Evolutionary conservation across 257 asterid genomes (phyloP).

Genomic region (Salvia splendens): DNA sequence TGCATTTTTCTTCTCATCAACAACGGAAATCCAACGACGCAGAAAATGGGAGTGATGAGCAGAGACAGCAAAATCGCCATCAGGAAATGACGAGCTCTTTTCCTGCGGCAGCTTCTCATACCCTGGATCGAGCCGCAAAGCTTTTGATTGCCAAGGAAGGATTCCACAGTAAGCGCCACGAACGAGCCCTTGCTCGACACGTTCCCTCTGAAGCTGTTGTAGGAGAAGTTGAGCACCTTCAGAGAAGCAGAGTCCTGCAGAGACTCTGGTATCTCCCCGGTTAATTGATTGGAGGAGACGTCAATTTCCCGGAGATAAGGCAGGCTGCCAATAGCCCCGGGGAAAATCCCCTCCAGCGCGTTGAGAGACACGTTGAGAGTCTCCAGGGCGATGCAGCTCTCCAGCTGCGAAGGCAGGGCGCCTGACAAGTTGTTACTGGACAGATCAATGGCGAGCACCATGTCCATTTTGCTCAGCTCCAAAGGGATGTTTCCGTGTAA

Average conservation of each 20-base stretch:
- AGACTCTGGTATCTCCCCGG: slow-evolving; percentile 56
- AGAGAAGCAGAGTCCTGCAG: slow-evolving; percentile 50
- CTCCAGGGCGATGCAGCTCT: slow-evolving; percentile 80
- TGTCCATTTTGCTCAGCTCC: slow-evolving; percentile 77
- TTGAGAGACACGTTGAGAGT: slow-evolving; percentile 55
- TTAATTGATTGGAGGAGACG: slow-evolving; percentile 55
- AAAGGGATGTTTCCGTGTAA: slow-evolving; percentile 54
- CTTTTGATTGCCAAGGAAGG: slow-evolving; percentile 55
- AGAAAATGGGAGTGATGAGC: slow-evolving; percentile 56
- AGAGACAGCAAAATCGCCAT: slow-evolving; percentile 70
- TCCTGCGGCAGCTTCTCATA: slow-evolving; percentile 43
- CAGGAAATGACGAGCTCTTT: slow-evolving; percentile 44
- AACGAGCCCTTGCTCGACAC: slow-evolving; percentile 54
- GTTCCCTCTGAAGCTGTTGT: slow-evolving; percentile 59
- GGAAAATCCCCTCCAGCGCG: slow-evolving; percentile 51
- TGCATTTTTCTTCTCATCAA: slow-evolving; percentile 33
- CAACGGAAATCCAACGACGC: slow-evolving; percentile 55
- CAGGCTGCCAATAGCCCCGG: slow-evolving; percentile 53
- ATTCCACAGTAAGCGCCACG: slow-evolving; percentile 39
- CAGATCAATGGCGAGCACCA: slow-evolving; percentile 72
- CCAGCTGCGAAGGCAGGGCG: slow-evolving; percentile 67
- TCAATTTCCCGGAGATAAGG: slow-evolving; percentile 62
- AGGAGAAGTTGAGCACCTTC: slow-evolving; percentile 57
- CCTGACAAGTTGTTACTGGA: slow-evolving; percentile 64
- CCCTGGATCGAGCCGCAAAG: slow-evolving; percentile 70